Base-by-base conservation (phyloP, 2,329 filamentous ascomycete genomes). In the Lasiodiplodia theobromae region DNA sequence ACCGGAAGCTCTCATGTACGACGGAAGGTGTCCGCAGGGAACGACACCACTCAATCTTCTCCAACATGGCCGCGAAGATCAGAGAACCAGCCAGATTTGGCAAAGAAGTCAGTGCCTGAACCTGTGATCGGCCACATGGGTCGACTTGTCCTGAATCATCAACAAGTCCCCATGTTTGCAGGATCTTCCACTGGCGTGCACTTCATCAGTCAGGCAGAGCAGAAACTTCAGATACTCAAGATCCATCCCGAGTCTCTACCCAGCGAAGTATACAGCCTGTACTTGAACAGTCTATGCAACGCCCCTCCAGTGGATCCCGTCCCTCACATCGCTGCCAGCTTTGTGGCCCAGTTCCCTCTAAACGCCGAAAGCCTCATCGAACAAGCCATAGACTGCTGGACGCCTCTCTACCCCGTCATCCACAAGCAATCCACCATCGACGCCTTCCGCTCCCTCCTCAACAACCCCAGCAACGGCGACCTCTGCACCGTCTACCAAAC, bases 81-180 rank as follows among this genome's bases (percentile, higher is more conserved):
- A 47, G n/a, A n/a, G n/a, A 21, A 21, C 4, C 44, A 21, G 44
- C n/a, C 44, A 8, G 44, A 47, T 11, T 2, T 7, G 8, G 44
- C 44, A 2, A 47, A 47, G n/a, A 21, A 8, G 5, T n/a, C 44
- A n/a, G 7, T 21, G 7, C 23, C 49, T 18, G 44, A 49, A 16
- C 57, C 44, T 28, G 38, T 62, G 3, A 49, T 64, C 60, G 40
- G 60, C 7, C 60, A 51, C 14, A 64, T 64, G 40, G 60, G 60
- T 12, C 60, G 60, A 5, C 60, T 64, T 40, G 38, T 64, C 23
- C 25, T 40, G 25, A 52, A 49, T 5, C 21, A 49, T 14, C 40
- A 64, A 21, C 40, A 64, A 28, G 60, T 51, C n/a, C 21, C 38
- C 23, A 44, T 44, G 21, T 62, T 62, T 47, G 57, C 57, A 10